Conservation (phyloP, 768 basidiomycete genomes). For the Boletus sp. region DNA sequence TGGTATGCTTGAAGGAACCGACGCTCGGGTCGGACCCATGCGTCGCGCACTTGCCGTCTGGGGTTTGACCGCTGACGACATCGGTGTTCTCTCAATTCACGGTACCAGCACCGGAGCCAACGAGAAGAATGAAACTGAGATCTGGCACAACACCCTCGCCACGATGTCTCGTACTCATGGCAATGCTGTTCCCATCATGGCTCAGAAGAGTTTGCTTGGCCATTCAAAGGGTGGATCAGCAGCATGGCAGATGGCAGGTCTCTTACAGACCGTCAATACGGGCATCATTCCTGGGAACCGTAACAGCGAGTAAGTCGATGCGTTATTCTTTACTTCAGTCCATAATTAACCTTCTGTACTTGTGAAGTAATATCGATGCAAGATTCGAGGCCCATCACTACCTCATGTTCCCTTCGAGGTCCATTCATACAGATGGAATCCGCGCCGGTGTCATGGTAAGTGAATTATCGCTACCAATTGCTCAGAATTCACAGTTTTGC, state of each 20-base stretch:
- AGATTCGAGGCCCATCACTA: conserved; percentile 86
- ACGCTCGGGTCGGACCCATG: conserved; percentile 85
- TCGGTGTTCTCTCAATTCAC: conserved; percentile 87
- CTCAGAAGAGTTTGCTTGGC: conserved; percentile 96
- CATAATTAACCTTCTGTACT: neutral
- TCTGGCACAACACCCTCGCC: conserved; percentile 96
- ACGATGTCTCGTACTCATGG: conserved; percentile 86
- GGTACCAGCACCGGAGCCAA: conserved; percentile 88
- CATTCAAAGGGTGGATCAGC: conserved; percentile 99
- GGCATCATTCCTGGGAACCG: conserved; percentile 94
- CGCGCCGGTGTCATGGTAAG: conserved; percentile 82
- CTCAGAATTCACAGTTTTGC: neutral
- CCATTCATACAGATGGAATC: conserved; percentile 92
- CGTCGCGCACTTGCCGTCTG: conserved; percentile 96
- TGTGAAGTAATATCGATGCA: conserved; percentile 82
- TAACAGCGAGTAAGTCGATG: conserved; percentile 81
- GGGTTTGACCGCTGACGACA: conserved; percentile 91
- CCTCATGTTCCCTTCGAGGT: conserved; percentile 96
- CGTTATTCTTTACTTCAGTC: neutral
- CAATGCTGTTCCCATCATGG: conserved; percentile 96
- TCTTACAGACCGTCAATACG: conserved; percentile 79
- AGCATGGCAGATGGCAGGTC: conserved; percentile 93
- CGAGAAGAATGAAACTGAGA: conserved; percentile 96
- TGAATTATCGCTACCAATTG: conserved; percentile 1
- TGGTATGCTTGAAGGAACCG: conserved; percentile 90